Evolutionary conservation across 768 basidiomycete species (phyloP), one percentile per base, ranked within the genome.

Genomic region (Udeniomyces megalosporus): DNA sequence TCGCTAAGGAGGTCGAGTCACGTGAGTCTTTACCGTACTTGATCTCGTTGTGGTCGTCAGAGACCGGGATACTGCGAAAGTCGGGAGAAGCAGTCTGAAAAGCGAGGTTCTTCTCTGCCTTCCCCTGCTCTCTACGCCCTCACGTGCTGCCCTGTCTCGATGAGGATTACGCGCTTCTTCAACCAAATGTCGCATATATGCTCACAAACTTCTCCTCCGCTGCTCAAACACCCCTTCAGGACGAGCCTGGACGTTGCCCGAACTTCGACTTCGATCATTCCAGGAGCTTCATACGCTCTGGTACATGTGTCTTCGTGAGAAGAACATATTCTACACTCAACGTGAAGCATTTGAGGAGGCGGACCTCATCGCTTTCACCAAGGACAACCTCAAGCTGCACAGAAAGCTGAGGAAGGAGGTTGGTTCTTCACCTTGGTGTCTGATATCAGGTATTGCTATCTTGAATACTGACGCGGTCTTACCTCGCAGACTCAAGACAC

Each of bases 281-380:
- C 80, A 81, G 64, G 92, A 97, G 71, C 76, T 99, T 66, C 95
- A 99, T 73, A 86, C 83, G 10, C 78, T 99, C 42, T 99, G 95
- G 93, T 96, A 93, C 72, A 78, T 96, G 52, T 76, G 89, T 28
- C 69, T 90, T 50, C 79, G 88, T 66, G 95, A 99, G 73, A 80
- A 86, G 3, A 99, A 97, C 74, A 76, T 93, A 29, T 78, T 96
- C 61, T 85, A 86, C 11, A 88, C 91, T 10, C 92, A 97, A 73
- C 78, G 76, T 65, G 86, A 86, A 67, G 89, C 28, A 11, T n/a
- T 50, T n/a, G n/a, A 50, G n/a, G 10, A n/a, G 28, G n/a, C 8
- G n/a, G 22, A 50, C 8, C 48, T 50, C 48, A 22, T 10, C 10
- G 28, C 22, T n/a, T 8, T 42, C 38, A 17, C 38, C 38, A 17